phyloP scores from a whole-genome alignment of 2,329 filamentous ascomycete genomes.

The Colletotrichum sp. region DNA sequence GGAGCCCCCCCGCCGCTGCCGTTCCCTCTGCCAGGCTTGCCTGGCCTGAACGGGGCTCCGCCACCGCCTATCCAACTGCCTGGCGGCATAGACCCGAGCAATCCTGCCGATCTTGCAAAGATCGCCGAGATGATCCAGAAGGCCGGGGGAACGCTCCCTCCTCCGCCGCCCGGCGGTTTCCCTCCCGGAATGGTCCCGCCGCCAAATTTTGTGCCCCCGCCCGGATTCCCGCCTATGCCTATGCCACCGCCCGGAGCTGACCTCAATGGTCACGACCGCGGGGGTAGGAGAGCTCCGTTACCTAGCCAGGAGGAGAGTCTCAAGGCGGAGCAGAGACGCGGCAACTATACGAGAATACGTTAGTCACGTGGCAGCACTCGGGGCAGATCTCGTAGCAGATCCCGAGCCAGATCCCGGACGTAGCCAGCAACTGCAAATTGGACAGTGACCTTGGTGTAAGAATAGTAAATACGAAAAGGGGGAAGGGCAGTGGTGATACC shows the following conservation, averaged over 20 bases:
- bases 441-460: background rate
- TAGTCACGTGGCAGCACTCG: background rate
- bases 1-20: slow-evolving; percentile 51
- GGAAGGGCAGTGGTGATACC: slow-evolving; percentile 12
- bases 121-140: slow-evolving; percentile 70
- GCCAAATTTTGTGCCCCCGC: slow-evolving; percentile 42
- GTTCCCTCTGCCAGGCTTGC: slow-evolving; percentile 56
- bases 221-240: slow-evolving; percentile 43
- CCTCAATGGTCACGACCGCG: slow-evolving; percentile 30
- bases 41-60: slow-evolving; percentile 49
- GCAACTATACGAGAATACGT: slow-evolving; percentile 59
- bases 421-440: background rate
- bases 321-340: slow-evolving; percentile 73
- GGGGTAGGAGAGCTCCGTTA: slow-evolving; percentile 66
- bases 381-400: background rate
- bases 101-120: slow-evolving; percentile 64
- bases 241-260: slow-evolving; percentile 29
- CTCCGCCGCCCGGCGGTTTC: slow-evolving; percentile 36
- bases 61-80: slow-evolving; percentile 47
- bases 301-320: slow-evolving; percentile 86
- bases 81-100: slow-evolving; percentile 62
- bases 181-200: slow-evolving; percentile 58
- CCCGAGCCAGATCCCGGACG: background rate
- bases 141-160: slow-evolving; percentile 65
- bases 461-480: background rate